A percentile compares a stretch with the other conserved stretches of the same genome.
Conservation (phyloP, 2,329 filamentous ascomycete genomes). For the Botryotinia globosa region DNA sequence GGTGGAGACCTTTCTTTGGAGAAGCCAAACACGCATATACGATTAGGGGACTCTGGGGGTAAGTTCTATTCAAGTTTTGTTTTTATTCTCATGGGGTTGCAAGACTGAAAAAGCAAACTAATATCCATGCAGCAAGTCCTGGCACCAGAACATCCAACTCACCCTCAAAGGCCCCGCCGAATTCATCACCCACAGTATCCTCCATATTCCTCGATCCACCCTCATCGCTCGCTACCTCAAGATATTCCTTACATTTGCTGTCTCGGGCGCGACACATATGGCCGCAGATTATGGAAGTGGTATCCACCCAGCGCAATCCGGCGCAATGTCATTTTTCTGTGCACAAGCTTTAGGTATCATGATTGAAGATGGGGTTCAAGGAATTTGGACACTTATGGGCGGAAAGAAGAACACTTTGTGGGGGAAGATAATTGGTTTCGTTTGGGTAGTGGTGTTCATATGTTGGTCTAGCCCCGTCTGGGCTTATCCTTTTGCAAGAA, state of each 20-base stretch:
- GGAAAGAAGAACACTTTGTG: conserved; percentile 1
- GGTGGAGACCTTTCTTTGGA: background rate
- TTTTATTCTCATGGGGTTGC: fast-evolving
- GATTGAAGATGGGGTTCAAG: conserved; percentile 36
- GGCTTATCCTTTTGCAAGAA: background rate
- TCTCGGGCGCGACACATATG: conserved; percentile 35
- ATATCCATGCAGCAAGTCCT: background rate
- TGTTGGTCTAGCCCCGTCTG: background rate
- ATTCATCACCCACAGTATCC: background rate
- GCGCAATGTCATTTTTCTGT: conserved; percentile 33
- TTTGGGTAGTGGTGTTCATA: background rate
- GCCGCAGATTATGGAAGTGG: conserved; percentile 25
- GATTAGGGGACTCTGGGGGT: conserved; percentile 1
- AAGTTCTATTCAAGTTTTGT: background rate
- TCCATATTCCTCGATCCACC: background rate
- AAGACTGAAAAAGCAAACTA: background rate
- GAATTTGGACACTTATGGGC: conserved; percentile 25
- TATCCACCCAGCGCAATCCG: conserved; percentile 25
- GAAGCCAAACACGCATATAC: background rate
- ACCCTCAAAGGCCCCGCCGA: background rate
- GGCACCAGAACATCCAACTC: background rate
- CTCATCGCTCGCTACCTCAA: conserved; percentile 35
- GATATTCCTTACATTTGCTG: conserved; percentile 35
- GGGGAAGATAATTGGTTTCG: background rate
- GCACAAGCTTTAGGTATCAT: conserved; percentile 33